phyloP scores from a whole-genome alignment of 2,329 filamentous ascomycete species.

The Colletotrichum gloeosporioides region DNA sequence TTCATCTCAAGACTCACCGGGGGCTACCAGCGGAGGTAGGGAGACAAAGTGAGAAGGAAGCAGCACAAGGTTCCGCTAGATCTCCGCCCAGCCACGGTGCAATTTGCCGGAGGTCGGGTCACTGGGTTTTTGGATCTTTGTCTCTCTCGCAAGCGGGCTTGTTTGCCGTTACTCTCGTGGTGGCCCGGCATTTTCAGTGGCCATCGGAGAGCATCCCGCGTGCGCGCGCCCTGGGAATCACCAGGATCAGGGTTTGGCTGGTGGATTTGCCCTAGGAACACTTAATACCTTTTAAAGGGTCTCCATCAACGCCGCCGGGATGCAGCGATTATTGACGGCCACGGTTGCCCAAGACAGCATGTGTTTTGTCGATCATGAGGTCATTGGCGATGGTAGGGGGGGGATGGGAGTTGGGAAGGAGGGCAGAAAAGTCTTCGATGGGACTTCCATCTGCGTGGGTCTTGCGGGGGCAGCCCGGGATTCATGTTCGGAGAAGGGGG shows the following conservation, averaged over 20 bases:
- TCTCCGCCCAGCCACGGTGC: neutral
- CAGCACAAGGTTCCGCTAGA: neutral
- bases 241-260: constrained; percentile 3
- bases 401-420: neutral
- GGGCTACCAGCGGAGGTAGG: neutral
- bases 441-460: constrained; percentile 10
- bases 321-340: constrained; percentile 21
- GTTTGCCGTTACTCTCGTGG: neutral
- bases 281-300: neutral
- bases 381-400: constrained; percentile 10
- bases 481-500: neutral
- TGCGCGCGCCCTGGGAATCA: neutral
- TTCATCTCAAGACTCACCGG: neutral
- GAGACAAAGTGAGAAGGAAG: neutral
- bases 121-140: neutral
- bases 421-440: constrained; percentile 12
- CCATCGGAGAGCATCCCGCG: constrained; percentile 15
- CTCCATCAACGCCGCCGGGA: constrained; percentile 5
- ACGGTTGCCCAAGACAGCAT: constrained; percentile 1
- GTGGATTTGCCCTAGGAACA: constrained; percentile 14
- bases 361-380: constrained; percentile 19
- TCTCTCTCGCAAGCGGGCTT: neutral
- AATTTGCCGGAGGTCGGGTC: neutral
- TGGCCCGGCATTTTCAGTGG: constrained; percentile 7
- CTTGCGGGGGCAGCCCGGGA: constrained; percentile 8